A percentile compares a stretch with the other conserved stretches of the same genome.
These are phyloP conservation scores for Naematelia encephala DNA, from an alignment of 768 basidiomycete genomes.

Conservation along the genomic window DNA sequence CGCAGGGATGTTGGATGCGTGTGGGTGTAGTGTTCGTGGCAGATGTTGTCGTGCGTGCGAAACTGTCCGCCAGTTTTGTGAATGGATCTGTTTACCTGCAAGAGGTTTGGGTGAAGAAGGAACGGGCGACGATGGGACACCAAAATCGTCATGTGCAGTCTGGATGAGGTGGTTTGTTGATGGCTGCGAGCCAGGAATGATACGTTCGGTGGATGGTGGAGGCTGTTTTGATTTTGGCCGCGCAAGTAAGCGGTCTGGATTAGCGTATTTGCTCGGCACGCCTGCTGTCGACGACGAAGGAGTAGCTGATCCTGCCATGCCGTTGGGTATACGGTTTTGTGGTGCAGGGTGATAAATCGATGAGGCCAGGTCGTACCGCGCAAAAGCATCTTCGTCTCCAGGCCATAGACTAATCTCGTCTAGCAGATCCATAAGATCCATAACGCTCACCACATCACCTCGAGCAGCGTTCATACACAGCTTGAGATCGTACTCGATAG, in stretches of 20 bases:
- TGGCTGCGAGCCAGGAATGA: conserved; percentile 30
- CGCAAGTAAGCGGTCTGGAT: conserved; percentile 13
- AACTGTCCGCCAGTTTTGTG: conserved; percentile 44
- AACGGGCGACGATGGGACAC: conserved; percentile 7
- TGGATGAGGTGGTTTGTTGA: conserved; percentile 12
- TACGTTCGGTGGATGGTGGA: conserved; percentile 3
- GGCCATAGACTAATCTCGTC: conserved; percentile 38
- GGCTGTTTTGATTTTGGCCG: conserved; percentile 10
- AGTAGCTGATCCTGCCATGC: neutral
- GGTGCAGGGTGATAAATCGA: neutral
- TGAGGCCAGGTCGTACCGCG: conserved; percentile 1
- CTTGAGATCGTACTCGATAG: conserved; percentile 24
- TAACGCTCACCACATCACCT: conserved; percentile 35
- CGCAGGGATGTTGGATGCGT: conserved; percentile 32
- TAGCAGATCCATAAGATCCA: conserved; percentile 44
- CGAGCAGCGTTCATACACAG: conserved; percentile 34
- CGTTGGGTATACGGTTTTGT: neutral
- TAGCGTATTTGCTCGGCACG: neutral
- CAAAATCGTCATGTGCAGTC: conserved; percentile 31
- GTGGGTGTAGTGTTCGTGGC: conserved; percentile 11
- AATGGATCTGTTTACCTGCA: conserved; percentile 24
- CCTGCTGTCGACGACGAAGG: conserved; percentile 5
- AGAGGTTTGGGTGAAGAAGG: neutral
- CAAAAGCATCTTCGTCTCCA: conserved; percentile 20
- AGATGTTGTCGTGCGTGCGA: conserved; percentile 11